Percentiles rank a stretch among this genome's conserved stretches.
These are phyloP conservation scores for Phytophthora macrochlamydospora DNA, from an alignment of 352 stramenopile species.

Conservation along the genomic window DNA sequence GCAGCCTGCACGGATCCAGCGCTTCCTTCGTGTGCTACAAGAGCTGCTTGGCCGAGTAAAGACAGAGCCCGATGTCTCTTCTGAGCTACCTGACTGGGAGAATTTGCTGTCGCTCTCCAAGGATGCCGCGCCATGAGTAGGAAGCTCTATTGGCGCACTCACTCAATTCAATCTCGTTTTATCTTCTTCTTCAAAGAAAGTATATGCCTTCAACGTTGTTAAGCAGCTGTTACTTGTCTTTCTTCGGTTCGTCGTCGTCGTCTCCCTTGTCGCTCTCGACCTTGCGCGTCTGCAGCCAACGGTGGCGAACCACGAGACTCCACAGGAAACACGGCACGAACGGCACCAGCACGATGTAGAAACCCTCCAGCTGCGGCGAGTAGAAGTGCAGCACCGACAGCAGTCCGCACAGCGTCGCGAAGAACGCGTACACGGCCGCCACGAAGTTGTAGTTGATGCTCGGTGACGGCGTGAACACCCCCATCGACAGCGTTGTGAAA, in stretches of 20 bases:
- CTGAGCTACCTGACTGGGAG: conserved; percentile 8
- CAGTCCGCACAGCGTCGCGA: conserved; percentile 58
- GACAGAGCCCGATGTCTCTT: conserved; percentile 7
- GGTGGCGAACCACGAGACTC: conserved; percentile 78
- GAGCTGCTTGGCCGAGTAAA: conserved; percentile 22
- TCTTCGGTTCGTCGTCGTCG: conserved; percentile 28
- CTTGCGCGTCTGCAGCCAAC: conserved; percentile 57
- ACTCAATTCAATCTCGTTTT: too few species aligned
- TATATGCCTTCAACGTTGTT: too few species aligned
- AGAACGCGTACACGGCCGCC: conserved; percentile 73
- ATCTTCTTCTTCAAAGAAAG: too few species aligned
- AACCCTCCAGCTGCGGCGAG: conserved; percentile 71
- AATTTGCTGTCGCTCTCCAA: conserved; percentile 16
- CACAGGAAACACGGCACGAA: conserved; percentile 86
- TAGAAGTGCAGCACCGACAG: conserved; percentile 69
- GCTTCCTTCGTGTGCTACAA: conserved; percentile 22
- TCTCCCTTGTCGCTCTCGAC: conserved; percentile 22
- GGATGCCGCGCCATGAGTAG: conserved; percentile 17
- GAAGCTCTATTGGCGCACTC: too few species aligned
- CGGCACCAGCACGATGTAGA: conserved; percentile 85
- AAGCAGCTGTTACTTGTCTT: conserved; percentile 29
- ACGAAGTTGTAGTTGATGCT: conserved; percentile 93
- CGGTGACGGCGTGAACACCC: conserved; percentile 65
- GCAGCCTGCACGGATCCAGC: conserved; percentile 6
- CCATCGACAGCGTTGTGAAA: conserved; percentile 19